Percentiles rank a stretch among this genome's conserved stretches.
Evolutionary conservation across 345 rosid species (phyloP).

Genomic region (Geranium brycei): DNA sequence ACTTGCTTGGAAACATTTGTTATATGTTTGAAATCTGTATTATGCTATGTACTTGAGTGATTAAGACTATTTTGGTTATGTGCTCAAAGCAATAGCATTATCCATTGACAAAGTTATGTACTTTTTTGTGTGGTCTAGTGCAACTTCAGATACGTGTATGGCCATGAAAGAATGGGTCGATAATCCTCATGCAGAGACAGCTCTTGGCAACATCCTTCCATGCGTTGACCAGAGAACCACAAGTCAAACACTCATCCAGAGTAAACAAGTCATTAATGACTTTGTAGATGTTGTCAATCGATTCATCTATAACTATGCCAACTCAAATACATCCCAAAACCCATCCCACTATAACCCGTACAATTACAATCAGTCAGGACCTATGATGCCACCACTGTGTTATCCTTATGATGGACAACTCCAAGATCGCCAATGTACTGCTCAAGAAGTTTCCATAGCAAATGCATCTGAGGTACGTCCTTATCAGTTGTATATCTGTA

Average conservation of each 20-base stretch:
- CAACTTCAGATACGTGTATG: slow-evolving; percentile 71
- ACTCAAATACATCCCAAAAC: slow-evolving; percentile 63
- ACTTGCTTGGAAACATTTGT: no score
- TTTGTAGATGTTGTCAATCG: slow-evolving; percentile 73
- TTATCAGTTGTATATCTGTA: background rate
- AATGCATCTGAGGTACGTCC: slow-evolving; percentile 68
- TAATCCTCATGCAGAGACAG: slow-evolving; percentile 75
- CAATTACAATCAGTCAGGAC: slow-evolving; percentile 81
- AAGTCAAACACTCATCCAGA: slow-evolving; percentile 70
- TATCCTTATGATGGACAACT: slow-evolving; percentile 54
- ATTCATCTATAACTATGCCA: slow-evolving; percentile 63
- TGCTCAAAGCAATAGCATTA: background rate
- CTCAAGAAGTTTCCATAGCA: slow-evolving; percentile 56
- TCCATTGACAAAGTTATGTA: background rate
- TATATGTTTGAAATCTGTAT: no score
- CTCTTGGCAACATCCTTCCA: slow-evolving; percentile 84
- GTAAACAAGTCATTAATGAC: slow-evolving; percentile 76
- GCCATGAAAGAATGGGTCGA: slow-evolving; percentile 96
- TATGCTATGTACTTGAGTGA: background rate
- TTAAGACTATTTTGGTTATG: background rate
- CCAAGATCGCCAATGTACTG: slow-evolving; percentile 46
- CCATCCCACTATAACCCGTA: slow-evolving; percentile 38
- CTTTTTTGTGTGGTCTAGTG: slow-evolving; percentile 28
- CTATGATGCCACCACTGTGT: slow-evolving; percentile 80
- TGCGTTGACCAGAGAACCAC: slow-evolving; percentile 88